Evolutionary conservation across 768 basidiomycete genomes (phyloP), one percentile per base, ranked within the genome.

Genomic region (Auricularia cornea): DNA sequence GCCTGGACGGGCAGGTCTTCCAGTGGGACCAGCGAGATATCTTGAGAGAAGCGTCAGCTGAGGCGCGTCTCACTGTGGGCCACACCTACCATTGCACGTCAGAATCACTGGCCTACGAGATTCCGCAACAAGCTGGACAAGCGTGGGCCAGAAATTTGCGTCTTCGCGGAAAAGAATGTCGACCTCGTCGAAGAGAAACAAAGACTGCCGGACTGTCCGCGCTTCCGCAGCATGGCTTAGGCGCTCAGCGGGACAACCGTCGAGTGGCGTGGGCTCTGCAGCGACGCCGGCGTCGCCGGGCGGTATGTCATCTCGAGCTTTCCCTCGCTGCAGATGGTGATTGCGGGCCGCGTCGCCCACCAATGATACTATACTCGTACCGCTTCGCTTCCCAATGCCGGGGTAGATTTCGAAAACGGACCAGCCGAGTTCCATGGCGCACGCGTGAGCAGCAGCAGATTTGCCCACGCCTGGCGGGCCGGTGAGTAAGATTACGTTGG

Each of bases 401-500:
- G 97, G 92, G 75, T 94, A 90, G 14, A 98, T 94, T 73, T 99
- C 97, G 70, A 98, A 97, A 14, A 98, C 85, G 59, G 95, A 92
- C 92, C 92, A 99, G 16, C 88, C 92, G 35, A 99, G 80, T 75
- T 99, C 96, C 61, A 87, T 84, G 3, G 94, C 93, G 70, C 94
- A 95, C 0, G 96, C 94, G 74, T 97, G 94, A 2, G 97, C 89
- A 26, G 92, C 83, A 1, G 92, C 87, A 4, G 94, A 95, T 77
- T 99, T 99, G 33, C 97, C 97, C 61, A 80, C 80, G 12, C 95
- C 96, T 33, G 82, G 75, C 1, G 93, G 94, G 0, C 97, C 97
- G 51, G 78, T 72, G 44, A 99, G 81, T 16, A 99, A 77, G 59
- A 98, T 89, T 0, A 93, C 89, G 72, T 98, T 98, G 59, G 88